phyloP scores from a whole-genome alignment of 75 land plant genomes.

The Sequoiadendron giganteum region DNA sequence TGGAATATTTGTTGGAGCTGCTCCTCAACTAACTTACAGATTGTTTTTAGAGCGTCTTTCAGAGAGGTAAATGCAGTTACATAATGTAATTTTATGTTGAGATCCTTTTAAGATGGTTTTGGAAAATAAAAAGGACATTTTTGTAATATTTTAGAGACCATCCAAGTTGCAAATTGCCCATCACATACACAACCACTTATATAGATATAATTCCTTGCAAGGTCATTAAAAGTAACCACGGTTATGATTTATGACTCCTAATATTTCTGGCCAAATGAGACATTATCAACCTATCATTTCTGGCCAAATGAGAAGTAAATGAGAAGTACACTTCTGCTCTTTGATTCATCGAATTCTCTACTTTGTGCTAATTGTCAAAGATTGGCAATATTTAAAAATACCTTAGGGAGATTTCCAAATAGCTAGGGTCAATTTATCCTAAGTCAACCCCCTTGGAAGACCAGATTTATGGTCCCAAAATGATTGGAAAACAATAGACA shows the following conservation, averaged over 20 bases:
- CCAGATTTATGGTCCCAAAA: too few species aligned
- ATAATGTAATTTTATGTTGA: not conserved
- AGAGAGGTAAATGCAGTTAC: constrained; percentile 47
- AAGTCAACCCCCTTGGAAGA: too few species aligned
- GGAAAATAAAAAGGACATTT: not conserved
- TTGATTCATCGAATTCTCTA: too few species aligned
- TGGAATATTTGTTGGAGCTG: constrained; percentile 98
- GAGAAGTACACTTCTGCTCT: too few species aligned
- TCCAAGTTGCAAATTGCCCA: not conserved
- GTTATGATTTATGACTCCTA: not conserved
- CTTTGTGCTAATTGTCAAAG: too few species aligned
- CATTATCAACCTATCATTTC: not conserved
- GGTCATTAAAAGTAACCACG: not conserved
- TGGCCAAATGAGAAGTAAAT: too few species aligned
- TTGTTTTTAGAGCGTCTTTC: constrained; percentile 88
- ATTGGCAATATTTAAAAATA: too few species aligned
- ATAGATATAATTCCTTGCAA: not conserved
- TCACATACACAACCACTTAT: not conserved
- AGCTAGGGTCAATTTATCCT: too few species aligned
- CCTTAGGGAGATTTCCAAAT: too few species aligned
- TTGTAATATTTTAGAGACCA: not conserved
- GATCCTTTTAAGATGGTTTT: not conserved
- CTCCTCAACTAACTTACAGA: constrained; percentile 95
- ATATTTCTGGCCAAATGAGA: not conserved
- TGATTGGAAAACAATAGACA: too few species aligned